Evolutionary conservation across 768 basidiomycete genomes (phyloP), one percentile per base, ranked within the genome.

Genomic region (Rhodosporidiobolus odoratus): DNA sequence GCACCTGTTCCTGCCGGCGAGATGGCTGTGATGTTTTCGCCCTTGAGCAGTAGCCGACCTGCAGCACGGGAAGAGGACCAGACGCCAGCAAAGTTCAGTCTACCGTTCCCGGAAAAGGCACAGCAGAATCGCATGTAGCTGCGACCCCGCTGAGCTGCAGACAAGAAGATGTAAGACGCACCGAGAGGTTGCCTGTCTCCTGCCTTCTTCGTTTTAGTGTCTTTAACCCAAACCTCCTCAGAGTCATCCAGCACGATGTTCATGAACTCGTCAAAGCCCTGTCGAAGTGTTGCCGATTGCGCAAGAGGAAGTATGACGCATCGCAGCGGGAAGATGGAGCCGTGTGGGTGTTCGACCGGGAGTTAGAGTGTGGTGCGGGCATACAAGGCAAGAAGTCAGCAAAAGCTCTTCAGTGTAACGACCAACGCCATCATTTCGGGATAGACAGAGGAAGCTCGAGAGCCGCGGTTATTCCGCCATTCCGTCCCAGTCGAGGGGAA

Each of bases 201-300:
- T 63, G 86, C 87, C 70, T 91, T 92, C 79, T 92, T 92, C 58
- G 81, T 72, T 70, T 80, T 79, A 17, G 76, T 76, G 41, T 76
- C 76, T 59, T 77, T 73, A 40, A 93, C 87, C 77, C 86, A 95
- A 17, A 96, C 88, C 80, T 99, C 95, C 61, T 86, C 85, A 53
- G 94, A 92, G 58, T 96, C 91, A 75, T 99, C 95, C 32, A 99
- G 82, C 43, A 97, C 91, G 38, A 99, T 82, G 78, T 99, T 99
- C 95, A 99, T 99, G 82, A 97, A 99, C 80, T 99, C 95, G 79
- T 99, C 95, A 76, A 99, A 99, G 48, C 95, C 94, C 95, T 97
- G n/a, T n/a, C n/a, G n/a, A n/a, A n/a, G n/a, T n/a, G n/a, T n/a
- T n/a, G n/a, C n/a, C n/a, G n/a, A n/a, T n/a, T n/a, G n/a, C n/a